phyloP scores from a whole-genome alignment of 2,329 filamentous ascomycete genomes.

The Beauveria sp. region DNA sequence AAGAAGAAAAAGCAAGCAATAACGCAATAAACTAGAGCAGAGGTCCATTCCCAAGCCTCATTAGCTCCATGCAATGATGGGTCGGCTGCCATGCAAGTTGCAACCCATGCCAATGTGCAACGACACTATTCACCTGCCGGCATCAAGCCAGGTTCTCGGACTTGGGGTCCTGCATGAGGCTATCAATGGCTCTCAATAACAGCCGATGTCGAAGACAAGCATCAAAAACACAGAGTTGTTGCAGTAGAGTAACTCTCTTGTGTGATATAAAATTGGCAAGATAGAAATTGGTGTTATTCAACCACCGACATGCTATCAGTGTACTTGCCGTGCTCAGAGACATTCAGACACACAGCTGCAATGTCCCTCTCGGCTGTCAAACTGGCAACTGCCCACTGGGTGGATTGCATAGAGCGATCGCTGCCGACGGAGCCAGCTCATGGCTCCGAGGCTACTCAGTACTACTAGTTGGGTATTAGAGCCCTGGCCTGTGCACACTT shows the following conservation, averaged over 20 bases:
- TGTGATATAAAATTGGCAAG: too few species aligned
- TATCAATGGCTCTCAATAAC: background rate
- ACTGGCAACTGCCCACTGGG: background rate
- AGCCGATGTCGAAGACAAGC: background rate
- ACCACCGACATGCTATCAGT: too few species aligned
- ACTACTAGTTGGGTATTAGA: background rate
- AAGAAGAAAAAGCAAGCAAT: background rate
- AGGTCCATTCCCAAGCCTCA: background rate
- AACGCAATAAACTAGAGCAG: background rate
- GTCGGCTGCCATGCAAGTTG: background rate
- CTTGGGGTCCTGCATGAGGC: background rate
- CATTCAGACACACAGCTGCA: background rate
- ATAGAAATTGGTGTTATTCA: too few species aligned
- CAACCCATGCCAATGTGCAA: background rate
- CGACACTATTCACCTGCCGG: background rate
- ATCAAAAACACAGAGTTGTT: background rate
- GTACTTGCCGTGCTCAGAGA: background rate
- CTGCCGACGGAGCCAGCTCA: background rate
- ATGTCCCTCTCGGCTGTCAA: background rate
- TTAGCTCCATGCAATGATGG: background rate
- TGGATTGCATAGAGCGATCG: constrained; percentile 4
- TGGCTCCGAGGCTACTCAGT: too few species aligned
- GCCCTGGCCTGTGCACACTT: background rate
- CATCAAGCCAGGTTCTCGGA: background rate
- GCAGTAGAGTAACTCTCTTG: too few species aligned